Base-by-base conservation (phyloP, 2,329 filamentous ascomycete genomes). In the Pestalotiopsis sp. region DNA sequence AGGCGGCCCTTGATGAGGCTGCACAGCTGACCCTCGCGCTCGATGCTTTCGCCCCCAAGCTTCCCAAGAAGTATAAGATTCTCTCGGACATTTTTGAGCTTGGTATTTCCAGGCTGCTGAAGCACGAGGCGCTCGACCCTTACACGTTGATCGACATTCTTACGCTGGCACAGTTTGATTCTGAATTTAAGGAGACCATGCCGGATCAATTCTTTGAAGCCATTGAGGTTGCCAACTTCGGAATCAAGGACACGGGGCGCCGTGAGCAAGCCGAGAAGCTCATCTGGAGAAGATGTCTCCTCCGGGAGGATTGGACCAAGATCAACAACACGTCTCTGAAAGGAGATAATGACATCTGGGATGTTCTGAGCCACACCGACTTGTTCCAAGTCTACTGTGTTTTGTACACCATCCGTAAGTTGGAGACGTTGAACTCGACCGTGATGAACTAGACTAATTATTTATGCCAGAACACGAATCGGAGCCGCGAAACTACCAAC, bases 201-300 rank as follows among this genome's bases (percentile, higher is more conserved):
- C 76, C 85, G 84, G 79, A 87, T 68, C 91, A 94, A 71, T 98
- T 97, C 78, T 92, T 89, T 78, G 83, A 92, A 70, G 94, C 94
- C 25, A 85, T 97, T 20, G 83, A 86, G 75, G 87, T 86, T 67
- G 88, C 82, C 75, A 85, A 83, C 79, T 86, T 83, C 76, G 89
- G 82, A 72, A 86, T 85, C 74, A 84, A 79, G 74, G 84, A 82
- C 72, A 90, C 84, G 20, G 86, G 88, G n/a, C 59, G 36, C 17
- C 85, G 87, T 61, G 85, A 86, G 71, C 86, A 91, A 71, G 86
- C 86, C 4, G 84, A 85, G 77, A 81, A 84, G 17, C 82, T 90
- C 52, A 93, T 98, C 71, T 99, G 96, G 96, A 92, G 96, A 76
- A 90, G 96, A 67, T 91, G 94, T 70, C 92, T 92, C 75, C 87